These are phyloP conservation scores for Gryganskiella cystojenkinii DNA, from an alignment of 192 early-diverging fungal species.

Conservation along the genomic window DNA sequence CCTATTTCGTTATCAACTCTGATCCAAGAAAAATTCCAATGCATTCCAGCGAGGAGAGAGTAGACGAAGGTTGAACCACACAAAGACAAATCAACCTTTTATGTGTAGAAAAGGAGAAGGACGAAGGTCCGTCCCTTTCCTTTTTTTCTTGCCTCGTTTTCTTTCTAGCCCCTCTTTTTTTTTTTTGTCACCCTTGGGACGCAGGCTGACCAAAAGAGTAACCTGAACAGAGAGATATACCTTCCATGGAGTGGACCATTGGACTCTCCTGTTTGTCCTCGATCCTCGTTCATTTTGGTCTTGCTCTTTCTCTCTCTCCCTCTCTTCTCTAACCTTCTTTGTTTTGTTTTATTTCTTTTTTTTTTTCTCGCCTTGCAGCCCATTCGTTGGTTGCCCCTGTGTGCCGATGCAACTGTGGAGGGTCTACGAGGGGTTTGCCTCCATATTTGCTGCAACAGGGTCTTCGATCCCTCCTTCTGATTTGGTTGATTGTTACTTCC, in stretches of 20 bases:
- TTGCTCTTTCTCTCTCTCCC: background rate
- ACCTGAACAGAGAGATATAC: no score
- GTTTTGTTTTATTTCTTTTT: background rate
- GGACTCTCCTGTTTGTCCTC: no score
- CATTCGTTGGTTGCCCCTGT: background rate
- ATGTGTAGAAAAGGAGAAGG: background rate
- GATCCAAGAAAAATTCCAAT: no score
- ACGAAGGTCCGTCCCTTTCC: background rate
- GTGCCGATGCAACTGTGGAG: no score
- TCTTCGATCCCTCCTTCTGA: background rate
- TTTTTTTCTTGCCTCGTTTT: background rate
- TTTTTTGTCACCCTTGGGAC: background rate
- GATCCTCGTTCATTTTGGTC: background rate
- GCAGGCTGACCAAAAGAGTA: background rate
- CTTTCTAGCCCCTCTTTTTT: background rate
- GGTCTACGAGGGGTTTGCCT: no score
- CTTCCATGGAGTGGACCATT: no score
- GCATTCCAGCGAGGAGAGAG: no score
- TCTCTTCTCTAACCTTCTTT: conserved; percentile 6
- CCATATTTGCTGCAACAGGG: background rate
- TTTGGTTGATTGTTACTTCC: background rate
- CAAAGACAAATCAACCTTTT: background rate
- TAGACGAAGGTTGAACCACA: background rate
- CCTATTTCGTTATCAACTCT: no score
- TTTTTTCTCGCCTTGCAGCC: background rate